A percentile compares a stretch with the other conserved stretches of the same genome.
Evolutionary conservation across 202 grass and related monocot genomes (phyloP).

Genomic region (Hordeum pubiflorum): DNA sequence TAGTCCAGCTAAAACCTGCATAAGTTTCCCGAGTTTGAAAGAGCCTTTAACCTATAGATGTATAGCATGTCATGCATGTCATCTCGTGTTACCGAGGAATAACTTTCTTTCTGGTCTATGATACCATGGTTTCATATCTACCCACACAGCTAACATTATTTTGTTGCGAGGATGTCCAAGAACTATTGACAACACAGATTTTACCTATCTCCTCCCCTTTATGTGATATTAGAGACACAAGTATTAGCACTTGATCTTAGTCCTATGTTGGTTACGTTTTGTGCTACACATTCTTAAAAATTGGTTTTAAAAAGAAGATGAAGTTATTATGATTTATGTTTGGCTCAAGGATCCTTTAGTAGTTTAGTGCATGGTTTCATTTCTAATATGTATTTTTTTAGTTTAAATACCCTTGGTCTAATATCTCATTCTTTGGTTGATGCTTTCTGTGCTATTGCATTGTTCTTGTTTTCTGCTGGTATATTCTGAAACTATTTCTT

Average conservation of each 20-base stretch:
- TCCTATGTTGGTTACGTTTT: too few species aligned
- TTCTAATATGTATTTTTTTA: background rate
- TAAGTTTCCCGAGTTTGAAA: background rate
- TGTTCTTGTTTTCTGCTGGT: background rate
- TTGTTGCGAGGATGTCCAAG: background rate
- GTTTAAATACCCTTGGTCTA: background rate
- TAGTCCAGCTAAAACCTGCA: background rate
- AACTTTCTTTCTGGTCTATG: background rate
- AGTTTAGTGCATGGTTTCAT: background rate
- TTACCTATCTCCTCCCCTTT: background rate
- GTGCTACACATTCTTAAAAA: background rate
- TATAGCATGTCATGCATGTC: background rate
- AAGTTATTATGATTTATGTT: background rate
- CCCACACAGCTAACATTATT: background rate
- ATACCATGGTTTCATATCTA: too few species aligned
- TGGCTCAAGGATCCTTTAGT: background rate
- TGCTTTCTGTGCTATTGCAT: conserved; percentile 3
- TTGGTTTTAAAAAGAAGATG: background rate
- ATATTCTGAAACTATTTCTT: conserved; percentile 5
- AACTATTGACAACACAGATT: background rate
- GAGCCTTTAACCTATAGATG: background rate
- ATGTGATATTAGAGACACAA: conserved; percentile 6
- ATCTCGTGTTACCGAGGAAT: background rate
- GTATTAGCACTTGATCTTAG: background rate
- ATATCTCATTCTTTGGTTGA: background rate